phyloP scores from a whole-genome alignment of 2,329 filamentous ascomycete genomes.

The Elsinoe necatrix region DNA sequence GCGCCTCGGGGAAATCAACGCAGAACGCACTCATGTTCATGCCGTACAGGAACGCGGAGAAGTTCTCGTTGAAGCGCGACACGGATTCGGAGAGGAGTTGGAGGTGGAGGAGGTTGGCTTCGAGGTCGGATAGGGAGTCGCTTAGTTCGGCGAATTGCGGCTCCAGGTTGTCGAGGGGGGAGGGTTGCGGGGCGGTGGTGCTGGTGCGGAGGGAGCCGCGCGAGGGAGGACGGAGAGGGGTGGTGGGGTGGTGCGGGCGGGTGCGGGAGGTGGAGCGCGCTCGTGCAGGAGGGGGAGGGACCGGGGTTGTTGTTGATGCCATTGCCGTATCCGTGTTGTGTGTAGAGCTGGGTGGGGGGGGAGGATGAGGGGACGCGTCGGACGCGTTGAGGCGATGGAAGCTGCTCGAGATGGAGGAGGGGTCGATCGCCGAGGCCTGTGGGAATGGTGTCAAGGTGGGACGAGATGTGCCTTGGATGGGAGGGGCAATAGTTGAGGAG shows the following conservation, averaged over 20 bases:
- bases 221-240: constrained; percentile 81
- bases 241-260: constrained; percentile 63
- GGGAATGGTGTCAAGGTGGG: too few relatives aligned
- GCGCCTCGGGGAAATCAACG: constrained; percentile 85
- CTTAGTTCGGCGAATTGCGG: constrained; percentile 87
- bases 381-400: neutral
- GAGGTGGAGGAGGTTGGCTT: constrained; percentile 95
- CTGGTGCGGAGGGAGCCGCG: constrained; percentile 80
- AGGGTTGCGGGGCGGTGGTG: constrained; percentile 37
- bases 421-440: neutral
- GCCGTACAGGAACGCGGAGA: constrained; percentile 89
- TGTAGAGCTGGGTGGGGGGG: too few relatives aligned
- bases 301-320: neutral
- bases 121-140: constrained; percentile 88
- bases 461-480: too few relatives aligned
- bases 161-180: constrained; percentile 72
- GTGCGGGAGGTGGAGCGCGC: constrained; percentile 17
- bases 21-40: constrained; percentile 99
- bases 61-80: constrained; percentile 88
- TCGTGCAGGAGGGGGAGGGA: constrained; percentile 13
- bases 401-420: neutral
- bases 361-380: neutral
- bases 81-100: constrained; percentile 95
- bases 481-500: too few relatives aligned
- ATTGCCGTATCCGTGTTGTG: neutral